Evolutionary conservation across 192 early-diverging fungal species (phyloP), one percentile per base, ranked within the genome.

Genomic region (Coemansia furcata): DNA sequence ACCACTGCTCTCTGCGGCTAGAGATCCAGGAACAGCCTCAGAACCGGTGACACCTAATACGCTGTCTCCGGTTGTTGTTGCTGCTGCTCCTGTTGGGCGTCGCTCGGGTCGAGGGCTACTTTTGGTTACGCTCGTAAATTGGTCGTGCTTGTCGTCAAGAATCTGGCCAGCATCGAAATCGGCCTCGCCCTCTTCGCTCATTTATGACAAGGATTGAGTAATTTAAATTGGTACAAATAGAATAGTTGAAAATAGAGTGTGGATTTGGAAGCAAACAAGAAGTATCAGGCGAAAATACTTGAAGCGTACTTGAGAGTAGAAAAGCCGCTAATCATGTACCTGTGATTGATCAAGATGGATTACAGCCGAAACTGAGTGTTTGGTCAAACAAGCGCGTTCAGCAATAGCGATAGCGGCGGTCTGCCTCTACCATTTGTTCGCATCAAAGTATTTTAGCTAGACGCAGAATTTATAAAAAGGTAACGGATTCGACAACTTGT

Each of bases 181-280:
- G 4, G 79, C 74, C 39, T 82, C 79, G 39, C 79, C 79, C 30
- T 82, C 79, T 62, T 82, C 79, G 62, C 79, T 82, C 79, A 82
- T 82, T 73, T 7, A 62, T 21, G 46, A 7, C 17, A 23, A 21
- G 21, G 19, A 38, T 60, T 60, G 10, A 32, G 12, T 15, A 60
- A 11, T 9, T 8, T 35, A 32, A 36, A 35, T 35, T 17, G 12
- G 23, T 43, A 47, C 14, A 60, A 60, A 17, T 47, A 15, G 1
- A 11, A 67, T 7, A 30, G 29, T 8, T 30, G 29, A 54, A 21
- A 47, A 23, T 47, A 21, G n/a, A n/a, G 46, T 9, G 3, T 21
- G 46, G 10, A 47, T 47, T n/a, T 21, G 19, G 7, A 9, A 47
- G 46, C 1, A 3, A 47, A 9, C 42, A 19, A n/a, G 46, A 47